Percentiles rank a stretch among this genome's conserved stretches.
Conservation (phyloP, 78 protist genomes). For the Speleostelium caveatum region DNA sequence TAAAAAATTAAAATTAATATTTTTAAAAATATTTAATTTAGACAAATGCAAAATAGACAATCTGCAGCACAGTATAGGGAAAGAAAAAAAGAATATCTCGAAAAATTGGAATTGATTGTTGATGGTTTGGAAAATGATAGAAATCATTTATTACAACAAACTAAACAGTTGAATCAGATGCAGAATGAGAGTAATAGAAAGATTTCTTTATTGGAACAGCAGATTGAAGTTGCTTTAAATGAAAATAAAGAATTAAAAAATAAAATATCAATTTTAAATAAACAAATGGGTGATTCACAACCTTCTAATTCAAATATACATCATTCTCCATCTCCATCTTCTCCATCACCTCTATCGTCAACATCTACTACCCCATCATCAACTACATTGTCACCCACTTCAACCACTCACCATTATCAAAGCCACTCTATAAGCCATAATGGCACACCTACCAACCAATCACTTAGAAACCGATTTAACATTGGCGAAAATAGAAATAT, state of each 20-base stretch:
- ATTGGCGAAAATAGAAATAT: conserved; percentile 33
- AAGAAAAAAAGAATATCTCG: conserved; percentile 67
- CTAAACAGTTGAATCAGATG: conserved; percentile 10
- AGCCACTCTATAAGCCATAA: background rate
- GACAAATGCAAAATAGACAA: conserved; percentile 81
- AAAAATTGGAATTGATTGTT: conserved; percentile 56
- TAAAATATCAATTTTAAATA: conserved; percentile 10
- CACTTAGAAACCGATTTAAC: conserved; percentile 23
- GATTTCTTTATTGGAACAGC: conserved; percentile 32
- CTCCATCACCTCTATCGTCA: conserved; percentile 4
- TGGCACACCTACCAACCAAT: background rate
- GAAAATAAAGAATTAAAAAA: conserved; percentile 42
- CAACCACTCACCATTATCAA: background rate
- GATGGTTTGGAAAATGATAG: conserved; percentile 63
- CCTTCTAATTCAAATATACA: conserved; percentile 6
- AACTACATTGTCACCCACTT: background rate
- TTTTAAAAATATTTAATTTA: background rate
- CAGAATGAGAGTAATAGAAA: conserved; percentile 49
- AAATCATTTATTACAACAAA: conserved; percentile 43
- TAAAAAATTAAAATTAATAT: background rate
- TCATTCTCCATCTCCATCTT: background rate
- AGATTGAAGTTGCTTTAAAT: conserved; percentile 28
- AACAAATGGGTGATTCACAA: conserved; percentile 18
- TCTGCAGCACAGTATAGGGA: conserved; percentile 76
- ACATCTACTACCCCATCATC: conserved; percentile 7